Evolutionary conservation across 148 eudicot species (phyloP), one percentile per base, ranked within the genome.

Genomic region (Cornus controversa): DNA sequence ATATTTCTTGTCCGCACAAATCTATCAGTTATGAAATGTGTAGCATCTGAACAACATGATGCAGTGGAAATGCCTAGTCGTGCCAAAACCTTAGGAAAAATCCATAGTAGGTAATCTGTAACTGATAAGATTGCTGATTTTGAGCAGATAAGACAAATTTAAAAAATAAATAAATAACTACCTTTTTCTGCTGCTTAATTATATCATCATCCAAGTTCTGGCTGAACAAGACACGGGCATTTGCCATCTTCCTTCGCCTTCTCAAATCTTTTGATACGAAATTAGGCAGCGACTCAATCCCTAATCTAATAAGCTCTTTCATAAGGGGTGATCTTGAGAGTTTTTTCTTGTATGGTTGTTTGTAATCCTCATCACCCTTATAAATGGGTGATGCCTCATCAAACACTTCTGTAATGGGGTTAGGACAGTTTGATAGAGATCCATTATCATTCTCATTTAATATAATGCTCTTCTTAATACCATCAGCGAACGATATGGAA

Each of bases 1-100:
- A 95, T 93, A 72, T 93, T 95, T 85, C 84, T 90, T 75, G 99
- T 95, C 54, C 99, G 86, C 58, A 82, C 84, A 89, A 95, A 91
- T 79, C 65, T 81, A 82, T 95, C 97, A 67, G 97, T 79, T 68
- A 95, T 86, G 79, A 95, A 95, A 82, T 95, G 99, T 37, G 97
- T 90, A 70, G 97, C 97, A 54, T 81, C 82, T 16, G 87, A 78
- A 76, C 87, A 80, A 75, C 84, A 81, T 29, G 87, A 83, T 74
- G 88, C 89, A 25, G 84, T 20, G 16, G 87, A 80, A 77, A 86
- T 82, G 4, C 97, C 94, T 57, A 92, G 79, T 53, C 84, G 85
- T 58, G 20, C 69, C 80, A 87, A 66, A 65, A 92, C 82, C 97
- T 92, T 69, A 29, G 29, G 50, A 47, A 62, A 68, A 28, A 53